These are phyloP conservation scores for Eucalyptus fibrosa DNA, from an alignment of 345 rosid genomes.

Conservation along the genomic window DNA sequence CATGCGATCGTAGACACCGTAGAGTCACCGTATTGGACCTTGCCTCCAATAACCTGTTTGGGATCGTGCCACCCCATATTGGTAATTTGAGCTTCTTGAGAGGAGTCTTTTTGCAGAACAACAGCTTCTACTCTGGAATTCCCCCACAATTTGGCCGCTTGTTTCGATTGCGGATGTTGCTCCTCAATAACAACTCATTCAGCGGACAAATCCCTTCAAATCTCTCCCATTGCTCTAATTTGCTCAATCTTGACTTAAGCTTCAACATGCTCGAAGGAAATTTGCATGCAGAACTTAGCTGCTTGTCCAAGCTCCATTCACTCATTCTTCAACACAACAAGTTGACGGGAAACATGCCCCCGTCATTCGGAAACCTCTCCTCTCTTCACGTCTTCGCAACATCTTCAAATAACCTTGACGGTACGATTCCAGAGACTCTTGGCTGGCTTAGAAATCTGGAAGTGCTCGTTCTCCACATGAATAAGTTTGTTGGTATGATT, in stretches of 20 bases:
- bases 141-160: background rate
- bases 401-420: too few species aligned
- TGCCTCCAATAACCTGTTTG: background rate
- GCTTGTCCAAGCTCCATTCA: background rate
- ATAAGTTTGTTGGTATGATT: too few species aligned
- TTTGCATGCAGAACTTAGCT: background rate
- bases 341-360: too few species aligned
- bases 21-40: background rate
- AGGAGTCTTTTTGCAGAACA: background rate
- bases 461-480: rapidly evolving
- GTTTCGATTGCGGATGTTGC: background rate
- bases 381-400: too few species aligned
- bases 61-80: background rate
- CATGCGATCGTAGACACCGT: background rate
- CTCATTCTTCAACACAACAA: background rate
- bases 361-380: too few species aligned
- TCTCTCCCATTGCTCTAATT: background rate
- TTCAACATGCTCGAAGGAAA: background rate
- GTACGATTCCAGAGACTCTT: background rate
- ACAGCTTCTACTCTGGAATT: background rate
- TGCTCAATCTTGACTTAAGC: background rate
- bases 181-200: background rate
- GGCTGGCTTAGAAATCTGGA: background rate
- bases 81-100: background rate
- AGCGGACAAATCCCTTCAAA: background rate